A percentile compares a stretch with the other conserved stretches of the same genome.
Conservation (phyloP, 352 stramenopile genomes). For the Globisporangium ultimum region DNA sequence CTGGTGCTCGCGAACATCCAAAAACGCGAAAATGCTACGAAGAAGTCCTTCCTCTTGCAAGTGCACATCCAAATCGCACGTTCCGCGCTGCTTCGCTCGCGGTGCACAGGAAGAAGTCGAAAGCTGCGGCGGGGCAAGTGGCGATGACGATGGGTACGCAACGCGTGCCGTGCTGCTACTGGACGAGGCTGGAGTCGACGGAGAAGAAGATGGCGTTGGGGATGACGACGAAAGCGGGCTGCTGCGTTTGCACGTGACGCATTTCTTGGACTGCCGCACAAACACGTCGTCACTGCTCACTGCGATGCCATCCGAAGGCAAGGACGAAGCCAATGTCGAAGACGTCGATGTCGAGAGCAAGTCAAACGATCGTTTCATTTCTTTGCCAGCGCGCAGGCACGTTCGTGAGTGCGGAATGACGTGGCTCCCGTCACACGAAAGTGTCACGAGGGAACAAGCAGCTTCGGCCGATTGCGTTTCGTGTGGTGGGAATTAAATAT, state of each 20-base stretch:
- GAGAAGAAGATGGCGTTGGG: too few species aligned
- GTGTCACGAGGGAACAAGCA: too few species aligned
- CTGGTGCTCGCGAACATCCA: conserved; percentile 78
- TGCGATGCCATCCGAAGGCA: not conserved
- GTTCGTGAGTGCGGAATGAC: conserved; percentile 1
- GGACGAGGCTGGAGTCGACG: too few species aligned
- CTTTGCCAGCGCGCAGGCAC: too few species aligned
- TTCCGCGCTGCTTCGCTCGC: too few species aligned
- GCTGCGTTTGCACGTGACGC: conserved; percentile 9
- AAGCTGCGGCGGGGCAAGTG: not conserved
- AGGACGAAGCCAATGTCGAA: not conserved
- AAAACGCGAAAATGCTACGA: conserved; percentile 55
- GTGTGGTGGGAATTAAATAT: too few species aligned
- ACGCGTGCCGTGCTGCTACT: not conserved
- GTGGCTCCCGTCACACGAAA: too few species aligned
- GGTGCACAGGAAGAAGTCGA: too few species aligned
- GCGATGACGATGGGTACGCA: not conserved
- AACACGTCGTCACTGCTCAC: conserved; percentile 11
- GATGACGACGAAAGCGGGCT: too few species aligned
- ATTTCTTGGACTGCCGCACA: conserved; percentile 14
- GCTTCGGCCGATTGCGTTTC: too few species aligned
- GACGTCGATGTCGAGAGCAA: conserved; percentile 16
- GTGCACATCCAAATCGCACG: conserved; percentile 32
- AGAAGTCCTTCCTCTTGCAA: conserved; percentile 63
- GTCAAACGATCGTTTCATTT: conserved; percentile 52